Base-by-base conservation (phyloP, 208 protist species). In the Acanthamoeba royreba region DNA sequence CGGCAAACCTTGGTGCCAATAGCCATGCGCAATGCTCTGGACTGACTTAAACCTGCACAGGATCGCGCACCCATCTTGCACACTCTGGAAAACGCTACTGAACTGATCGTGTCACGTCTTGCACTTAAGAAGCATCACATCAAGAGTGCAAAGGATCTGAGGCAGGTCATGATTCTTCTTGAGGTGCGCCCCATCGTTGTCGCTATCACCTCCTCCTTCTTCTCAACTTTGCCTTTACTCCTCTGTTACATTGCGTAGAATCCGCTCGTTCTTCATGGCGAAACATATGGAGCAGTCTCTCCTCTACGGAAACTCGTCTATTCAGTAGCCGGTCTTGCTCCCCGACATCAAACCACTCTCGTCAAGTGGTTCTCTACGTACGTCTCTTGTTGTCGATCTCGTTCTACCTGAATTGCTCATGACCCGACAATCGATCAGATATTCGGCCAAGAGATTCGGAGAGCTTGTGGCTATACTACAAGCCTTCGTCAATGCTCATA, bases 81-180 rank as follows among this genome's bases (percentile, higher is more conserved):
- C 53, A 90, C 83, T 17, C 53, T 90, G 4, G 83, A 90, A 35
- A 90, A 90, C 52, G 83, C 83, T 7, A 90, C 83, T 19, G 83
- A 90, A 35, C 40, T 90, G 52, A 53, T 90, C 52, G 83, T 69
- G 8, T 90, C 83, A 4, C 83, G 83, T 2, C 83, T 90, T 22
- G 9, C 47, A 7, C 53, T 72, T 17, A 17, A 53, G 22, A 90
- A 90, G 83, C 83, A 90, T 17, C 47, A 35, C 33, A 61, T 90
- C 33, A n/a, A 31, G 0, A 46, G 52, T 17, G 4, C 33, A 1
- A 90, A 72, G 22, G 83, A 90, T 11, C 47, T 90, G 52, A 46
- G 83, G 25, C 83, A 90, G 25, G 11, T 90, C 47, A 61, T 69
- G 53, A 90, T 90, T 8, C 83, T 90, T 17, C 40, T 90, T n/a